A percentile compares a stretch with the other conserved stretches of the same genome.
Conservation (phyloP, 2,329 filamentous ascomycete species). For the Aspergillus ibericus region DNA sequence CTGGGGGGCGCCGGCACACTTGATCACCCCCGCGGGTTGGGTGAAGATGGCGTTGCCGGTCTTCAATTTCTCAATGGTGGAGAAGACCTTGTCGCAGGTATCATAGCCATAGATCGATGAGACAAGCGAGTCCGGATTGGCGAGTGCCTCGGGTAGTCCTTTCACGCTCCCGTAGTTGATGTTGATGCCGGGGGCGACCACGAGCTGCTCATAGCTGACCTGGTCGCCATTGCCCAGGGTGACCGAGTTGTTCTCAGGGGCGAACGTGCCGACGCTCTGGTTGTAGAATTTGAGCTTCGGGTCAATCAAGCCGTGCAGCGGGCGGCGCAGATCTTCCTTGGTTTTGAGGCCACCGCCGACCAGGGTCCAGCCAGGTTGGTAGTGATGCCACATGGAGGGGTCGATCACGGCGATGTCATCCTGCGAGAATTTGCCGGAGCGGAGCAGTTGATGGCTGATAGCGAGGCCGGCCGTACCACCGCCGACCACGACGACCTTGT, state of each 20-base stretch:
- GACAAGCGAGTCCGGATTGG: constrained; percentile 49
- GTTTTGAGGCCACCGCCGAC: constrained; percentile 66
- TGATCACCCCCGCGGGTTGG: constrained; percentile 59
- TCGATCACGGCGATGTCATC: constrained; percentile 67
- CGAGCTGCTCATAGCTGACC: constrained; percentile 63
- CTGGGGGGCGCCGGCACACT: constrained; percentile 63
- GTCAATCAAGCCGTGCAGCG: constrained; percentile 55
- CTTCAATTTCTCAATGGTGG: constrained; percentile 49
- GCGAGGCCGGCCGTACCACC: constrained; percentile 65
- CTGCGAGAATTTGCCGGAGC: constrained; percentile 55
- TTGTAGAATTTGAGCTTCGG: constrained; percentile 64
- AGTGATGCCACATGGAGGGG: constrained; percentile 64
- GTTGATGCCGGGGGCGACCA: constrained; percentile 61
- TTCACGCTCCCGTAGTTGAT: constrained; percentile 55
- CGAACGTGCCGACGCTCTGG: constrained; percentile 51
- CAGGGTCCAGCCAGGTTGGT: constrained; percentile 69
- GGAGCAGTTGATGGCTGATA: constrained; percentile 67
- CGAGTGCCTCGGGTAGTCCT: constrained; percentile 58
- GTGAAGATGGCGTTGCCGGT: constrained; percentile 60
- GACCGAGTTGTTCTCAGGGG: constrained; percentile 58
- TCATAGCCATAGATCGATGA: constrained; percentile 62
- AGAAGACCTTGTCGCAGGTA: constrained; percentile 55
- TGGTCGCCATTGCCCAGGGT: constrained; percentile 57
- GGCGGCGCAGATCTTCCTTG: constrained; percentile 58
- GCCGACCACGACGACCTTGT: constrained; percentile 67